A percentile compares a stretch with the other conserved stretches of the same genome.
phyloP scores from a whole-genome alignment of 805 yeast genomes.

The Debaryomyces maramus region DNA sequence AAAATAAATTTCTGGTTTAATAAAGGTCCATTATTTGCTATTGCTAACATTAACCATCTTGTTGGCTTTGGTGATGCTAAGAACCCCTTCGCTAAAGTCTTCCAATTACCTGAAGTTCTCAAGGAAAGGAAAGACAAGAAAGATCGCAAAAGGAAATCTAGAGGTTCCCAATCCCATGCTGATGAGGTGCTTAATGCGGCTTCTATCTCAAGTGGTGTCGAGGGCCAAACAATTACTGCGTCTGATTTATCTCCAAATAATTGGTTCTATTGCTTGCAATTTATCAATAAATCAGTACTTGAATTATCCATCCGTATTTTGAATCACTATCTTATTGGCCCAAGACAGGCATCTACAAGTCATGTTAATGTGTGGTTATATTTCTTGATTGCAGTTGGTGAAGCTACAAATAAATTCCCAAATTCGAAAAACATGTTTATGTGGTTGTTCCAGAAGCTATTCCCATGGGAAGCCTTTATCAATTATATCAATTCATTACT shows the following conservation, averaged over 20 bases:
- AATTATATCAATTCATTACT: conserved; percentile 63
- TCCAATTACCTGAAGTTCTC: conserved; percentile 68
- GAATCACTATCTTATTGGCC: conserved; percentile 66
- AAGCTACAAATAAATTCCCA: conserved; percentile 49
- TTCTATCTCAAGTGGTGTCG: conserved; percentile 22
- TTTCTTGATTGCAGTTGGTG: conserved; percentile 63
- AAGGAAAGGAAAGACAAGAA: conserved; percentile 72
- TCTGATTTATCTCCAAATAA: conserved; percentile 36
- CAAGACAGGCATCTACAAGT: conserved; percentile 66
- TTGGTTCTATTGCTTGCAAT: conserved; percentile 60
- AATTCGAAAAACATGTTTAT: conserved; percentile 47
- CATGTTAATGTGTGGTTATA: conserved; percentile 79
- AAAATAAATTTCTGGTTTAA: conserved; percentile 72
- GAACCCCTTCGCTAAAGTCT: conserved; percentile 75
- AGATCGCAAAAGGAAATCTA: conserved; percentile 56
- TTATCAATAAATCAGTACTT: conserved; percentile 61
- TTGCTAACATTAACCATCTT: conserved; percentile 71
- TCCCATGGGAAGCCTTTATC: conserved; percentile 71
- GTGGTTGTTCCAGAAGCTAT: conserved; percentile 51
- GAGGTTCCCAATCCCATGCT: conserved; percentile 13
- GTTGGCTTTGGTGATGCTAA: conserved; percentile 76
- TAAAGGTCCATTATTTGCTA: conserved; percentile 72
- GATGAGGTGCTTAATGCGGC: conserved; percentile 9
- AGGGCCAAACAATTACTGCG: conserved; percentile 33
- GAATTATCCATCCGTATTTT: conserved; percentile 70